Evolutionary conservation across 78 protist species (phyloP), one percentile per base, ranked within the genome.

Genomic region (Protostelium mycophagum): DNA sequence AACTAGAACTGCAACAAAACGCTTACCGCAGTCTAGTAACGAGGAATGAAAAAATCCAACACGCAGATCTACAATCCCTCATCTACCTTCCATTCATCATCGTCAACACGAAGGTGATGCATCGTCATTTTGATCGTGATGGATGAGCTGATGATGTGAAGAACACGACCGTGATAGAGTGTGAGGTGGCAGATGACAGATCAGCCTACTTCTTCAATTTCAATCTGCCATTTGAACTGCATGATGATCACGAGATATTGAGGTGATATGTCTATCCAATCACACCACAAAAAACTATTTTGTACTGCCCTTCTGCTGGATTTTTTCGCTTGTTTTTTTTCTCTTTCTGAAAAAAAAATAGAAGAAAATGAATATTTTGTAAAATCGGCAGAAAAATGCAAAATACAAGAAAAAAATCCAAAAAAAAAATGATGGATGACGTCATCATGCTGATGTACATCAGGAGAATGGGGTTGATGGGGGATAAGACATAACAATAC

Each of bases 71-170:
- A 0, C 0, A 5, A 5, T 51, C 73, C 5, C 88, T 38, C 28
- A 63, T 97, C 0, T 35, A 91, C 35, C 88, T 96, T 63, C 98
- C 98, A 0, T 97, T 96, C 83, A 89, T 97, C 34, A 85, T 97
- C 1, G 91, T 97, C 38, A 91, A 92, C 90, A 96, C 98, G 9
- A 38, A n/a, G n/a, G n/a, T n/a, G n/a, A n/a, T n/a, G n/a, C n/a
- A n/a, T n/a, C n/a, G n/a, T n/a, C n/a, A n/a, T n/a, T n/a, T n/a
- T n/a, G n/a, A n/a, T n/a, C n/a, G n/a, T n/a, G n/a, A n/a, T n/a
- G n/a, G n/a, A n/a, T n/a, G n/a, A n/a, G n/a, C n/a, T n/a, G n/a
- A n/a, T n/a, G n/a, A n/a, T n/a, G n/a, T n/a, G n/a, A n/a, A 63
- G 35, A 86, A 87, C 39, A 89, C 95, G 29, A 91, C 97, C 0